phyloP scores from a whole-genome alignment of 805 yeast species.

The Teunomyces pallodes region DNA sequence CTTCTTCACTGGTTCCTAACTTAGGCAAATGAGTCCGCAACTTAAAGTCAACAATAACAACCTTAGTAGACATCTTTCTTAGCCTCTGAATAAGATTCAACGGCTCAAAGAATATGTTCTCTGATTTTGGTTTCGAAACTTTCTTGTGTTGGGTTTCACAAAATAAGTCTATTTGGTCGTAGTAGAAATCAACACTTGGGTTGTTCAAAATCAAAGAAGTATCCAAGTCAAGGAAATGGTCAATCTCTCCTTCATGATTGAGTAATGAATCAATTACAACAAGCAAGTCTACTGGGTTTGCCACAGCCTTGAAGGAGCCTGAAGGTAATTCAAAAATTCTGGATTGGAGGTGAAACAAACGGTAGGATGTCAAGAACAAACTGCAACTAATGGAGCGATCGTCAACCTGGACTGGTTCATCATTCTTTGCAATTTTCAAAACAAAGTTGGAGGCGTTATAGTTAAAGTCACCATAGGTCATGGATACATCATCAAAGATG shows the following conservation, averaged over 20 bases:
- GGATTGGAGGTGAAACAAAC: constrained; percentile 26
- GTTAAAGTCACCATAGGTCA: constrained; percentile 15
- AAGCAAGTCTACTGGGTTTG: constrained; percentile 22
- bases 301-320: constrained; percentile 22
- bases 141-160: background rate
- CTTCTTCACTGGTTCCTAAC: constrained; percentile 12
- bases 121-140: background rate
- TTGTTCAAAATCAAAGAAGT: constrained; percentile 26
- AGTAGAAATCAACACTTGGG: constrained; percentile 35
- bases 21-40: constrained; percentile 31
- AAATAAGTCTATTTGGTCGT: constrained; percentile 31
- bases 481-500: constrained; percentile 26
- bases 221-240: constrained; percentile 13
- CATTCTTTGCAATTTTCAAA: constrained; percentile 13
- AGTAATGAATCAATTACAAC: constrained; percentile 15
- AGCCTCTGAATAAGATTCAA: constrained; percentile 10
- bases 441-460: constrained; percentile 20
- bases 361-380: constrained; percentile 27
- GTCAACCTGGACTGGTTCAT: background rate
- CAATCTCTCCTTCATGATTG: constrained; percentile 1
- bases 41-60: constrained; percentile 31
- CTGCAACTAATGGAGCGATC: constrained; percentile 10
- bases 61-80: constrained; percentile 18
- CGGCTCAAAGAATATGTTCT: constrained; percentile 2
- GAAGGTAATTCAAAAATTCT: constrained; percentile 37